Base-by-base conservation (phyloP, 192 early-diverging fungal species). In the Coemansia asiatica region DNA sequence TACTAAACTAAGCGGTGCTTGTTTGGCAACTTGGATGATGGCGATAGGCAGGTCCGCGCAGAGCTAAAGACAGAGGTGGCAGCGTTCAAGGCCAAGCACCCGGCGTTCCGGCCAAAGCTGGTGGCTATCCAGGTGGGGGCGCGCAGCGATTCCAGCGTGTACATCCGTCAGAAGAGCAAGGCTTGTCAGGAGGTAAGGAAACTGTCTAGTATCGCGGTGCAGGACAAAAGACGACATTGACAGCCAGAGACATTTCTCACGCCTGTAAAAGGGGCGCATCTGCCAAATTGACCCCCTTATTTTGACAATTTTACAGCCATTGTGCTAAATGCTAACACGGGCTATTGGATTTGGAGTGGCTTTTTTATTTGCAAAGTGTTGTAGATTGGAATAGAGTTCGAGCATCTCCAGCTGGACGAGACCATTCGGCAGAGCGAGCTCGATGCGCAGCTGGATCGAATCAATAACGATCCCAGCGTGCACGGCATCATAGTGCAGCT, bases 401-500 rank as follows among this genome's bases (percentile, higher is more conserved):
- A 86, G 23, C 79, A 90, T 66, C 46, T 88, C 40, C 87, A 91
- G 66, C 80, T 94, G 35, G 73, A 84, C 18, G 85, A 84, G 12
- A 75, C 81, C 47, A 85, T 91, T 40, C 86, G 86, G 38, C 91
- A 95, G 72, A 61, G 71, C 13, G 85, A 89, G 79, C 75, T 99
- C 38, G 69, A 96, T 46, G 64, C 61, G 13, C 77, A 77, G 26
- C 84, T 99, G 36, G 74, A 87, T 36, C 61, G 76, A 10, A 75
- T 99, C 51, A 98, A 98, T 71, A 73, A 89, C 33, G 91, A 97
- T 69, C 83, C 83, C 0, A 46, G 67, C 5, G 85, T 96, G n/a
- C 96, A 98, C 75, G 97, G 97, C 28, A 90, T 99, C 60, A 79
- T 99, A 16, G 94, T 98, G 56, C 97, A 99, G 77, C 83, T 99